These are phyloP conservation scores for Akanthomyces uredinophilus DNA, from an alignment of 2,329 filamentous ascomycete species.

Conservation along the genomic window DNA sequence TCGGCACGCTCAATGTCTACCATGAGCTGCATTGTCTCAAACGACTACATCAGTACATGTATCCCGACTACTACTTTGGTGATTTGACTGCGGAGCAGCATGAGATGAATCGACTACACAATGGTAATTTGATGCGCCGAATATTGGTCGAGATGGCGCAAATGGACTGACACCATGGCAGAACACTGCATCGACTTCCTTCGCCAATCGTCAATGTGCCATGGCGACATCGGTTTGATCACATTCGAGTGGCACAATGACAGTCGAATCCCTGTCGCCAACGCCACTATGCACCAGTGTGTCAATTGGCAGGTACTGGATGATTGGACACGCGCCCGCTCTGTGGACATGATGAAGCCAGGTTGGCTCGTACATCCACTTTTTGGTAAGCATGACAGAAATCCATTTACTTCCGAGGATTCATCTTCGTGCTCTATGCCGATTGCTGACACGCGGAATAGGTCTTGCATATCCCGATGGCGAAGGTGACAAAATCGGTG, in stretches of 20 bases:
- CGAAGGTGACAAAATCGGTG: neutral
- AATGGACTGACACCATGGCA: neutral
- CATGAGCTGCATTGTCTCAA: neutral
- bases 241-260: neutral
- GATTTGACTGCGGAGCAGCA: neutral
- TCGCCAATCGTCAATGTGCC: neutral
- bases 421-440: no score
- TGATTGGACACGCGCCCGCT: neutral
- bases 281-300: neutral
- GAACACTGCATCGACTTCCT: neutral
- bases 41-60: neutral
- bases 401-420: no score
- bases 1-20: neutral
- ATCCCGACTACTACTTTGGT: neutral
- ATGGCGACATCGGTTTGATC: neutral
- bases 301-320: neutral
- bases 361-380: neutral
- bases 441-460: neutral
- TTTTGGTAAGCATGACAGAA: neutral
- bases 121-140: neutral
- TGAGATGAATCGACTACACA: neutral
- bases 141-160: neutral
- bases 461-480: neutral
- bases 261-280: neutral
- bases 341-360: neutral